Evolutionary conservation across 345 rosid species (phyloP), one percentile per base, ranked within the genome.

Genomic region (Streptanthus diversifolius): DNA sequence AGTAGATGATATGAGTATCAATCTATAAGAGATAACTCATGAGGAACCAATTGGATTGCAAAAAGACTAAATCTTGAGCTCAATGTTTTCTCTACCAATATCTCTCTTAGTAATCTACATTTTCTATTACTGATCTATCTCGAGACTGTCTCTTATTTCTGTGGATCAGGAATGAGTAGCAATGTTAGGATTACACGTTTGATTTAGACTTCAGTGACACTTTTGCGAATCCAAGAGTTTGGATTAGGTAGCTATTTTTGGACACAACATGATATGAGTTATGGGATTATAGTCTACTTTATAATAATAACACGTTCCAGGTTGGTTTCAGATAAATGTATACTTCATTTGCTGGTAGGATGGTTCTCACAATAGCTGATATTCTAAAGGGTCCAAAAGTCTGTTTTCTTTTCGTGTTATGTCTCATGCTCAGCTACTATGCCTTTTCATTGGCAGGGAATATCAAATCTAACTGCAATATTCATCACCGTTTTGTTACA

Each of bases 401-500:
- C 40, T 51, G 1, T 3, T 1, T n/a, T 41, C 2, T 29, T 68
- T 39, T 19, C 10, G 35, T 44, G 48, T 52, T 25, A 37, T 24
- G 37, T 24, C 47, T 66, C 48, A 24, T 25, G 7, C 48, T 22
- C 24, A 6, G 37, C 24, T 18, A 43, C 9, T 30, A 56, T 55
- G 2, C 17, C 24, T 8, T 21, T 35, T 37, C 5, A n/a, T 21
- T 24, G 1, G 3, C 15, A 24, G 3, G 55, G 55, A 51, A 51
- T 55, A 11, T 48, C 7, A 18, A 35, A 11, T 67, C 66, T 47
- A 35, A 73, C 45, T 8, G 39, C 32, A 30, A 25, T 8, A 21
- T 53, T 70, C 10, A 55, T 70, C 9, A 60, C 63, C 25, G 13
- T 0, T 5, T 56, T 66, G 5, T 66, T 52, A 76, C 87, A 92